These are phyloP conservation scores for Physcomitrellopsis africana DNA, from an alignment of 225 moss, liverwort and hornwort species.

Conservation along the genomic window DNA sequence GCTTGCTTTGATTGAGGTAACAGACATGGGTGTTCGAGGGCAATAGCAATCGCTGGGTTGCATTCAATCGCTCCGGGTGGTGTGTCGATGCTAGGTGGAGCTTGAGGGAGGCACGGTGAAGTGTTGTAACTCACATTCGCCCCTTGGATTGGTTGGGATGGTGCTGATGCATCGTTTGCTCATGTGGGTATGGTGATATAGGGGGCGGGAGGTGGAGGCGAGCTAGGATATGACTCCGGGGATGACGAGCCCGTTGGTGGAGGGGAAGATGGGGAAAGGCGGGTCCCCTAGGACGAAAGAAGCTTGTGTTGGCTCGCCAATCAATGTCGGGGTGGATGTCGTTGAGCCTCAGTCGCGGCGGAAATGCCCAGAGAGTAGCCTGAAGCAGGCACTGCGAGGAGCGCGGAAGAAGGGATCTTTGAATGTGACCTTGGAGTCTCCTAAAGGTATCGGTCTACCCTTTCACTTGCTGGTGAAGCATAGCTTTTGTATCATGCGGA, in stretches of 20 bases:
- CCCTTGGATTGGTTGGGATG: background rate
- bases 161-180: background rate
- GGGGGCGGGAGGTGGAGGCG: background rate
- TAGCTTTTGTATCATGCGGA: no score
- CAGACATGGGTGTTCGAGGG: background rate
- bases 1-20: background rate
- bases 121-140: no score
- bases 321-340: background rate
- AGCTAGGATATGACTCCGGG: slow-evolving; percentile 35
- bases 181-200: background rate
- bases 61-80: background rate
- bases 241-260: slow-evolving; percentile 26
- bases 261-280: slow-evolving; percentile 33
- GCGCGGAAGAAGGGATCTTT: no score
- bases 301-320: background rate
- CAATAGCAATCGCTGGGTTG: no score
- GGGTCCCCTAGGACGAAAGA: slow-evolving; percentile 9
- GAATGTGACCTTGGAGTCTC: no score
- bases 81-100: background rate
- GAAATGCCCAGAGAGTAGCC: slow-evolving; percentile 1
- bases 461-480: no score
- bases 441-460: no score
- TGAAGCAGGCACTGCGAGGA: no score
- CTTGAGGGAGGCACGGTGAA: background rate
- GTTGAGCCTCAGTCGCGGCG: background rate